Conservation (phyloP, 2,329 filamentous ascomycete species). For the Taxawa tesnikishii region DNA sequence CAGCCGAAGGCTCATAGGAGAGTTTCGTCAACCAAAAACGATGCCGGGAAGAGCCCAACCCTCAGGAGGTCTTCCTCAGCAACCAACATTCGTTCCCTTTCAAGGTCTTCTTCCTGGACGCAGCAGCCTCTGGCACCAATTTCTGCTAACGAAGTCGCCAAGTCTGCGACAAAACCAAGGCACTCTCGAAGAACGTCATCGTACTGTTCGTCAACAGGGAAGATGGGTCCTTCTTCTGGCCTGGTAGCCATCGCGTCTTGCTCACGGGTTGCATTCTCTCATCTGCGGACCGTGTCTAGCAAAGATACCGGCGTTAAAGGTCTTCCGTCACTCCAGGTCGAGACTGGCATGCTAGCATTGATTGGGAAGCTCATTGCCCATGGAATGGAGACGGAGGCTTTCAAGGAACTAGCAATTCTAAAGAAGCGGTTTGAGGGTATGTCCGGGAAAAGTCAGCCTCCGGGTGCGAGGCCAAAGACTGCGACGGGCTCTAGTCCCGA, state of each 20-base stretch:
- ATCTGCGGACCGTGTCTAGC: conserved; percentile 46
- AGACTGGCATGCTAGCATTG: conserved; percentile 60
- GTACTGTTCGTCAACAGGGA: not conserved
- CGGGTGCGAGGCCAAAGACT: conserved; percentile 4
- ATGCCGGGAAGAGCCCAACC: not conserved
- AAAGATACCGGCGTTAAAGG: conserved; percentile 37
- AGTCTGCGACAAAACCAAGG: conserved; percentile 3
- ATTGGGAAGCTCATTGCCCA: conserved; percentile 53
- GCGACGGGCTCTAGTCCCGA: conserved; percentile 9
- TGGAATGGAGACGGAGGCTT: conserved; percentile 53
- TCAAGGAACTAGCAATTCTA: conserved; percentile 55
- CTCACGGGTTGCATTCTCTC: conserved; percentile 53
- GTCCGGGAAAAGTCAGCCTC: too few species aligned
- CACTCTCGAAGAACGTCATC: conserved; percentile 1
- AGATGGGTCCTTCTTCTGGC: not conserved
- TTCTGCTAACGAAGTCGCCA: not conserved
- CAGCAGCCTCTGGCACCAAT: not conserved
- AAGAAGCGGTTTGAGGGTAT: conserved; percentile 48
- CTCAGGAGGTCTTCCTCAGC: not conserved
- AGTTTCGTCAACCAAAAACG: conserved; percentile 8
- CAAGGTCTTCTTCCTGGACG: not conserved
- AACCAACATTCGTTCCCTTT: not conserved
- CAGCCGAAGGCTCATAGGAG: conserved; percentile 10
- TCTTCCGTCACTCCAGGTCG: conserved; percentile 54
- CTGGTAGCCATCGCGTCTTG: conserved; percentile 44